Percentiles rank a stretch among this genome's conserved stretches.
Conservation (phyloP, 1,284 basidiomycete genomes). For the Malassezia arunalokei region DNA sequence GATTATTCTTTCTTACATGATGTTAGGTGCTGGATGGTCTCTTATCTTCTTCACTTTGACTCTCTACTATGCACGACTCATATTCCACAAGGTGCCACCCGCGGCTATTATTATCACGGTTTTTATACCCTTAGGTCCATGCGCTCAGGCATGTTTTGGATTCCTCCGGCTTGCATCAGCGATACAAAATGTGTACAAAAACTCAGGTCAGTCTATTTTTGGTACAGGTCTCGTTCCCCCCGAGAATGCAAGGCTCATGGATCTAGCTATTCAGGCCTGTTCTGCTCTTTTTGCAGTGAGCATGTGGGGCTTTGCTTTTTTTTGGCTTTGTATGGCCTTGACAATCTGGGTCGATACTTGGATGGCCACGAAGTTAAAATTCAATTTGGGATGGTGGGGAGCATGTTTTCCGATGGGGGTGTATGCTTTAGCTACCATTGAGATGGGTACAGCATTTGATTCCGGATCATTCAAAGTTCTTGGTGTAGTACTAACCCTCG, state of each 20-base stretch:
- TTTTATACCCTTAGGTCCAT: conserved; percentile 54
- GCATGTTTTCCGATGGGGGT: conserved; percentile 34
- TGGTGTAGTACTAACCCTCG: conserved; percentile 21
- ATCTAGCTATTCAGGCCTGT: conserved; percentile 23
- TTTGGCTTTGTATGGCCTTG: conserved; percentile 48
- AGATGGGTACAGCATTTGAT: conserved; percentile 26
- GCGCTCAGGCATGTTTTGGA: conserved; percentile 57
- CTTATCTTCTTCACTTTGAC: conserved; percentile 53
- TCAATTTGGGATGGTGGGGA: conserved; percentile 39
- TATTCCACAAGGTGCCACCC: conserved; percentile 46
- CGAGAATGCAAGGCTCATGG: conserved; percentile 20
- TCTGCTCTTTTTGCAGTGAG: conserved; percentile 40
- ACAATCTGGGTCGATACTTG: conserved; percentile 30
- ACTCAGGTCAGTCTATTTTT: conserved; percentile 11
- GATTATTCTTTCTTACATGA: conserved; percentile 49
- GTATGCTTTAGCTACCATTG: conserved; percentile 22
- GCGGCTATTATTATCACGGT: conserved; percentile 53
- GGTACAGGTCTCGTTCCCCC: conserved; percentile 8
- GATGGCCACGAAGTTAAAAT: conserved; percentile 22
- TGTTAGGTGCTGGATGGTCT: conserved; percentile 49
- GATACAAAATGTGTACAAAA: conserved; percentile 15
- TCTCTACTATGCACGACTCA: conserved; percentile 53
- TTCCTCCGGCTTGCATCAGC: conserved; percentile 49
- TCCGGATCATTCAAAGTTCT: conserved; percentile 23
- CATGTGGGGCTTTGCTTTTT: conserved; percentile 49